Base-by-base conservation (phyloP, 106 monocot genomes). In the Posidonia australis region DNA sequence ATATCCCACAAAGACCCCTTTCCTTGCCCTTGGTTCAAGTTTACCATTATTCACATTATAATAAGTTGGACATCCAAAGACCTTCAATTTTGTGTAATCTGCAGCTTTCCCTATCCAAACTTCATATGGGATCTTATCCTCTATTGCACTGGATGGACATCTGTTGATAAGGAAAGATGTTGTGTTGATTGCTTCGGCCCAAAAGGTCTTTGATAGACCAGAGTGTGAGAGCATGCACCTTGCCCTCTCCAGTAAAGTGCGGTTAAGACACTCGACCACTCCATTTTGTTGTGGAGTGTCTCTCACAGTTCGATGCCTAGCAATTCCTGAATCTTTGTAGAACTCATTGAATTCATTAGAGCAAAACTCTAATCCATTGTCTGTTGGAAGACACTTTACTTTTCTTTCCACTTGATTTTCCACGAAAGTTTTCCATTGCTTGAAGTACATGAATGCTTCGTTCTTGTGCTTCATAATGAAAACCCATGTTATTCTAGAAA, bases 401-500 rank as follows among this genome's bases (percentile, higher is more conserved):
- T n/a, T n/a, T n/a, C n/a, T n/a, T n/a, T n/a, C n/a, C n/a, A n/a
- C n/a, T n/a, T n/a, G n/a, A n/a, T 29, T 66, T 48, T 66, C 47
- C 12, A 48, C 65, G 3, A 66, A 22, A 24, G 5, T 14, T 10
- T 66, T 66, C 46, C 27, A 51, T 12, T 48, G 22, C 1, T 47
- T 26, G 18, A 66, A 66, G 14, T 45, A 13, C 25, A 13, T 14
- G 2, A 47, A 49, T 11, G 65, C 47, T 20, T 66, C 46, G 13
- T 21, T 45, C 48, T 46, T 66, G 26, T 48, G 45, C 47, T 66
- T 66, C 46, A 45, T 16, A 13, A 66, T 47, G 25, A 26, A 28
- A 22, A 66, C 47, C 65, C 65, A 66, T 17, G 43, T 24, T 46
- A 46, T 46, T 10, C 48, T 51, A 22, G 65, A 65, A 24, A 48